phyloP scores from a whole-genome alignment of 805 yeast species.

The Yarrowia keelungensis region DNA sequence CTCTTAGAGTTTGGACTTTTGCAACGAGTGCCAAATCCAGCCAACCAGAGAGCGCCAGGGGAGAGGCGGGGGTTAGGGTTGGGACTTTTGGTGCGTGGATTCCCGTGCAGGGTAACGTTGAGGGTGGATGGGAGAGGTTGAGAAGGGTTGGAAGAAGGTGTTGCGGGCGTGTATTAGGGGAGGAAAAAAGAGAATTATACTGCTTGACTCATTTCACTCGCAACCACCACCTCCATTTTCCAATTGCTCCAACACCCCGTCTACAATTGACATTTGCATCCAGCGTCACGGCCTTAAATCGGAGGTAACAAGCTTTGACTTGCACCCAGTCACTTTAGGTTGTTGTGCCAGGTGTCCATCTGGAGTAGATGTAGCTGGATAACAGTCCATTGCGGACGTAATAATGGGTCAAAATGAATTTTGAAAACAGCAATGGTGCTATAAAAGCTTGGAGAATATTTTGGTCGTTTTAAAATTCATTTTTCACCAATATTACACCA shows the following conservation, averaged over 20 bases:
- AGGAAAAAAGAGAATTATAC: too few relatives aligned
- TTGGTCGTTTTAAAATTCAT: too few relatives aligned
- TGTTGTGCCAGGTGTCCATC: constrained; percentile 36
- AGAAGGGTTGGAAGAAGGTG: too few relatives aligned
- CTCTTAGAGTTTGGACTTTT: constrained; percentile 36
- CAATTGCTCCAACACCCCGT: not conserved
- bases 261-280: not conserved
- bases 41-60: constrained; percentile 35
- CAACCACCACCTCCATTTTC: too few relatives aligned
- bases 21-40: constrained; percentile 38
- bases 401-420: not conserved
- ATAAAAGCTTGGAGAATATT: not conserved
- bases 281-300: constrained; percentile 30
- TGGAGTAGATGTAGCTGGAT: constrained; percentile 5
- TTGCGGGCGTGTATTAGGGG: not conserved
- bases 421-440: not conserved
- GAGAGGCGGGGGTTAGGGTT: constrained; percentile 29
- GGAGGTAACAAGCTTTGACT: constrained; percentile 35
- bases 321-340: constrained; percentile 25
- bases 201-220: too few relatives aligned
- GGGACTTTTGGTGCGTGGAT: constrained; percentile 21
- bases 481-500: not conserved
- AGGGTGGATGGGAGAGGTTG: not conserved
- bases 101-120: constrained; percentile 35
- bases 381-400: not conserved